Percentiles rank a stretch among this genome's conserved stretches.
Conservation (phyloP, 192 early-diverging fungal genomes). For the Linnemannia zychae region DNA sequence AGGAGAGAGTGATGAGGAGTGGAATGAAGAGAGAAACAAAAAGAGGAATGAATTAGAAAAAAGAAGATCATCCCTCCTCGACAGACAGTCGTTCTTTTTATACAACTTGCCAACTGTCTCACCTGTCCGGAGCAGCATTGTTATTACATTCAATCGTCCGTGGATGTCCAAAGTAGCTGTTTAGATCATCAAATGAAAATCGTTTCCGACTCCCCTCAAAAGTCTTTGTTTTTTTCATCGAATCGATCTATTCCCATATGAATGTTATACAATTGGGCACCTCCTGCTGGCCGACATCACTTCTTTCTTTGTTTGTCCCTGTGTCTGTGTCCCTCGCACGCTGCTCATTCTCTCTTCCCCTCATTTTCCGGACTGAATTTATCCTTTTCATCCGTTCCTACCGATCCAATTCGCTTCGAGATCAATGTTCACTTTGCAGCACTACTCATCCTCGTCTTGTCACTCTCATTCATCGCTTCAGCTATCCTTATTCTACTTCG, state of each 20-base stretch:
- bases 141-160: background rate
- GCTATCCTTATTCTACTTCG: too few species aligned
- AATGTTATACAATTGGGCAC: background rate
- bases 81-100: conserved; percentile 4
- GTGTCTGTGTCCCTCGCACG: background rate
- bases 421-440: background rate
- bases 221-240: background rate
- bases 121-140: background rate
- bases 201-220: conserved; percentile 26
- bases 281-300: background rate
- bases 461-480: too few species aligned
- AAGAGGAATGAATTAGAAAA: background rate
- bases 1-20: background rate
- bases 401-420: background rate
- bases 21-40: background rate
- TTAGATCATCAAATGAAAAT: conserved; percentile 21
- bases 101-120: background rate
- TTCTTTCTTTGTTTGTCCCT: background rate
- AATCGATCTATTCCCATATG: background rate
- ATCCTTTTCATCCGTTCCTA: background rate
- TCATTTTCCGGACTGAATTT: conserved; percentile 1
- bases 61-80: background rate
- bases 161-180: background rate
- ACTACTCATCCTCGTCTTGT: background rate
- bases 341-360: background rate